Percentiles rank a stretch among this genome's conserved stretches.
These are phyloP conservation scores for Hygrophila difformis DNA, from an alignment of 257 asterid species.

Conservation along the genomic window DNA sequence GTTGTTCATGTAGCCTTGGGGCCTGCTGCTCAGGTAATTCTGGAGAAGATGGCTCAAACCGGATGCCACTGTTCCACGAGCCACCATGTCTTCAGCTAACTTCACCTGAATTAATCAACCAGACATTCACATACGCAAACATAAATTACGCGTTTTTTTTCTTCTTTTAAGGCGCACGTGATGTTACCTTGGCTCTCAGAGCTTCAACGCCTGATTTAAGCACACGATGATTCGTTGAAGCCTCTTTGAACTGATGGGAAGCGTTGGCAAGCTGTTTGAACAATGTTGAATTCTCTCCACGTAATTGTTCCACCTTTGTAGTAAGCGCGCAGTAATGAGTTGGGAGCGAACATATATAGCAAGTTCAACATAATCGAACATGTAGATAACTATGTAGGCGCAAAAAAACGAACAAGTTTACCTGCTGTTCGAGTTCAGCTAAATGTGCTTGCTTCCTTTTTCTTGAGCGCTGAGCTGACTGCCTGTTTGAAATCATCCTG, in stretches of 20 bases:
- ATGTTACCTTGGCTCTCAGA: conserved; percentile 79
- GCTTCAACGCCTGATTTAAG: conserved; percentile 94
- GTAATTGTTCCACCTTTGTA: conserved; percentile 61
- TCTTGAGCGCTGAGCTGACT: conserved; percentile 86
- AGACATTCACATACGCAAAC: not conserved
- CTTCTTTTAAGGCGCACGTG: too few relatives aligned
- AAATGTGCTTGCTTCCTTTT: conserved; percentile 74
- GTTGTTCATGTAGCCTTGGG: conserved; percentile 25
- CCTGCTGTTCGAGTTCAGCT: conserved; percentile 76
- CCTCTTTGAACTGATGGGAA: conserved; percentile 59
- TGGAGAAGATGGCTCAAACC: conserved; percentile 71
- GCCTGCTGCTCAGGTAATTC: conserved; percentile 48
- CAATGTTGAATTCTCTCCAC: conserved; percentile 52
- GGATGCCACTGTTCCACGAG: conserved; percentile 70
- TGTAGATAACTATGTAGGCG: too few relatives aligned
- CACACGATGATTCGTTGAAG: conserved; percentile 77
- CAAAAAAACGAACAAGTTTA: conserved; percentile 10
- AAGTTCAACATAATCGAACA: too few relatives aligned
- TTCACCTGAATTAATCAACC: conserved; percentile 45
- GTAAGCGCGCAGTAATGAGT: too few relatives aligned
- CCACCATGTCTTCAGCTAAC: conserved; percentile 79
- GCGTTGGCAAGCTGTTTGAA: conserved; percentile 63
- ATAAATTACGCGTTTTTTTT: too few relatives aligned
- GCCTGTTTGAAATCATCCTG: conserved; percentile 81
- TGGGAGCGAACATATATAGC: too few relatives aligned